Evolutionary conservation across 2,329 filamentous ascomycete species (phyloP).

Genomic region (Dissoconium aciculare): DNA sequence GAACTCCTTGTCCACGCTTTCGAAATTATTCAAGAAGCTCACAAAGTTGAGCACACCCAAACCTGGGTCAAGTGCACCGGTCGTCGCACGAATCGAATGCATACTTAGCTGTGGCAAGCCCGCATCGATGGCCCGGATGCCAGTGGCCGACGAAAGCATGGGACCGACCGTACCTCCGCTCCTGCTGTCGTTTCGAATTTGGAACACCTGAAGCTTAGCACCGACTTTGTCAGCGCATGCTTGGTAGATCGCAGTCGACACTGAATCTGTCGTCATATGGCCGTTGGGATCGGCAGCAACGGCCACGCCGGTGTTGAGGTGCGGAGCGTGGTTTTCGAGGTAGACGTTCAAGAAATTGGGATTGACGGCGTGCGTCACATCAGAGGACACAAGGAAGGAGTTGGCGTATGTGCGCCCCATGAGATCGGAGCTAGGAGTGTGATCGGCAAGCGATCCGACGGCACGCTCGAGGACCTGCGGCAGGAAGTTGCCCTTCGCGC

Average conservation of each 20-base stretch:
- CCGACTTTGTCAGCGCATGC: conserved; percentile 61
- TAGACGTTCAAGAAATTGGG: conserved; percentile 83
- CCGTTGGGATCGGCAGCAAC: conserved; percentile 75
- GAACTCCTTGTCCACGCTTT: conserved; percentile 74
- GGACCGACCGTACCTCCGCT: conserved; percentile 93
- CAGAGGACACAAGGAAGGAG: conserved; percentile 81
- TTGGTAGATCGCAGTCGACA: conserved; percentile 67
- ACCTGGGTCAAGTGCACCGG: conserved; percentile 71
- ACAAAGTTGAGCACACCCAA: conserved; percentile 78
- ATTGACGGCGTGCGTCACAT: conserved; percentile 87
- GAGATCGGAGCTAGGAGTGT: conserved; percentile 36
- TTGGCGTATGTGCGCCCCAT: conserved; percentile 75
- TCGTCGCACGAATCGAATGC: conserved; percentile 84
- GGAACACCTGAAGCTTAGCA: conserved; percentile 68
- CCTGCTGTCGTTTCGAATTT: conserved; percentile 83
- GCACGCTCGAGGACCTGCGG: conserved; percentile 67
- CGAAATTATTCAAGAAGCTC: conserved; percentile 75
- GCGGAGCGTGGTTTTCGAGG: conserved; percentile 69
- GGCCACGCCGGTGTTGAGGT: conserved; percentile 74
- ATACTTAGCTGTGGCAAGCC: conserved; percentile 86
- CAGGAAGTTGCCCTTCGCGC: conserved; percentile 78
- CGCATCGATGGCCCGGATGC: conserved; percentile 70
- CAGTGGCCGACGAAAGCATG: conserved; percentile 66
- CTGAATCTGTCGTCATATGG: conserved; percentile 87
- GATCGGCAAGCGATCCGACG: conserved; percentile 48